phyloP scores from a whole-genome alignment of 768 basidiomycete species.

The Amanita fuliginea region DNA sequence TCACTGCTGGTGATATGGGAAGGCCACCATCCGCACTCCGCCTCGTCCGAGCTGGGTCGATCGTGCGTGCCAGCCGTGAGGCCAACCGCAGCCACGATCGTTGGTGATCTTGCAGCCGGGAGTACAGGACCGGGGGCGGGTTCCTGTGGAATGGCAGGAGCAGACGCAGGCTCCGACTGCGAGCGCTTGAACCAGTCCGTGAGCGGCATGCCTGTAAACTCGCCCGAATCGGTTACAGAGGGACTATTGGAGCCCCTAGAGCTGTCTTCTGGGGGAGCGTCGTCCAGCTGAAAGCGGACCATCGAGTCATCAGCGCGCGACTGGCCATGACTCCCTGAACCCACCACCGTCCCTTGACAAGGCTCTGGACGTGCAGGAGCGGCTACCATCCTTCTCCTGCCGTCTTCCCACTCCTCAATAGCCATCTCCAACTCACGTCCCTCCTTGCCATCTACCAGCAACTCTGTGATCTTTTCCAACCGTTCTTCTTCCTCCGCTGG shows the following conservation, averaged over 20 bases:
- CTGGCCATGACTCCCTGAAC: not conserved
- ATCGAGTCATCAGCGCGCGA: not conserved
- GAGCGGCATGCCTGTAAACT: constrained; percentile 26
- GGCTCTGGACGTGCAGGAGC: not conserved
- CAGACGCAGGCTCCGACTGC: constrained; percentile 40
- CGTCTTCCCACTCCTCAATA: constrained; percentile 49
- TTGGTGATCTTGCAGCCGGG: not conserved
- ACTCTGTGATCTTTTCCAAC: constrained; percentile 55
- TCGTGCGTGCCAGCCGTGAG: not conserved
- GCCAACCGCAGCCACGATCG: not conserved
- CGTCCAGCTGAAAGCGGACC: not conserved
- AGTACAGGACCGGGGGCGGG: not conserved
- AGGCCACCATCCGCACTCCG: not conserved
- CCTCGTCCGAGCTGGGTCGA: not conserved
- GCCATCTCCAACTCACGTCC: constrained; percentile 52
- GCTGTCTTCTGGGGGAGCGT: not conserved
- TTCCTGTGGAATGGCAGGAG: not conserved
- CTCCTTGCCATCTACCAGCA: constrained; percentile 57
- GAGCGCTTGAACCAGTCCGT: constrained; percentile 61
- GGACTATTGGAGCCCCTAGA: not conserved
- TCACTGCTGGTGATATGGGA: not conserved
- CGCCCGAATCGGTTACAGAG: not conserved
- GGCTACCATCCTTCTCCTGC: constrained; percentile 4
- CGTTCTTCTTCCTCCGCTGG: constrained; percentile 22
- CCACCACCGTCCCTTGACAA: not conserved